A percentile compares a stretch with the other conserved stretches of the same genome.
phyloP scores from a whole-genome alignment of 2,329 filamentous ascomycete genomes.

The Septoria petroselini region DNA sequence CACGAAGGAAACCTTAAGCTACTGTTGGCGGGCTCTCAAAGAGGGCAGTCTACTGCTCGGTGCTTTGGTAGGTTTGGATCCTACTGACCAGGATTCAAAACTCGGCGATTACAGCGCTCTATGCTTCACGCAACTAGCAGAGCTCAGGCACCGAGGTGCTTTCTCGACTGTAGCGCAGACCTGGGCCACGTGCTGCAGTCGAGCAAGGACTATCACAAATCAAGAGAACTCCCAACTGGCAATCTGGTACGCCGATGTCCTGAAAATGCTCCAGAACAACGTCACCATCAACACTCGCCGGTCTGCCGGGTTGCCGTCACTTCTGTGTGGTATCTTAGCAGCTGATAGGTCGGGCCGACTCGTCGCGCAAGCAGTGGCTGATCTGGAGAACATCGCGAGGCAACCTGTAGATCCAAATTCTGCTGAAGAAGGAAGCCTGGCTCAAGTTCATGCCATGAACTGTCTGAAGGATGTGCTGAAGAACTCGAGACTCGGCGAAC shows the following conservation, averaged over 20 bases:
- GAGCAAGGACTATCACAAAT: slow-evolving; percentile 52
- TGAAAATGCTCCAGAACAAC: slow-evolving; percentile 52
- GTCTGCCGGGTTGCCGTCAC: slow-evolving; percentile 85
- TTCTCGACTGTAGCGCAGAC: slow-evolving; percentile 91
- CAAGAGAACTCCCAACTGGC: slow-evolving; percentile 51
- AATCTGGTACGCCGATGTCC: slow-evolving; percentile 60
- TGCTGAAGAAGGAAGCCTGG: slow-evolving; percentile 58
- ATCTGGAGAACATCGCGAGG: slow-evolving; percentile 59
- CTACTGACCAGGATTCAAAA: not conserved
- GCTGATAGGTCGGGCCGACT: slow-evolving; percentile 57
- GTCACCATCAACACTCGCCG: slow-evolving; percentile 77
- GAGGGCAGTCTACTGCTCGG: slow-evolving; percentile 69
- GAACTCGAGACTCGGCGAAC: slow-evolving; percentile 69
- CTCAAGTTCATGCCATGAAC: slow-evolving; percentile 93
- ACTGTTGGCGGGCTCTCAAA: slow-evolving; percentile 91
- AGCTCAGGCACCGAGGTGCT: slow-evolving; percentile 82
- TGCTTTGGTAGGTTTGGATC: slow-evolving; percentile 10
- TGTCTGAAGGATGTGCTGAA: slow-evolving; percentile 90
- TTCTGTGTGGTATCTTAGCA: slow-evolving; percentile 77
- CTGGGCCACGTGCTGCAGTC: slow-evolving; percentile 76
- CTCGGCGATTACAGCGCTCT: slow-evolving; percentile 46
- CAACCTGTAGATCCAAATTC: slow-evolving; percentile 25
- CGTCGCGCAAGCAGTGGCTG: slow-evolving; percentile 62
- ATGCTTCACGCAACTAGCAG: slow-evolving; percentile 77
- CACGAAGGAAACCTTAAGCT: slow-evolving; percentile 87